These are phyloP conservation scores for Chalciporus sp. DNA, from an alignment of 1,284 basidiomycete genomes.

Conservation along the genomic window DNA sequence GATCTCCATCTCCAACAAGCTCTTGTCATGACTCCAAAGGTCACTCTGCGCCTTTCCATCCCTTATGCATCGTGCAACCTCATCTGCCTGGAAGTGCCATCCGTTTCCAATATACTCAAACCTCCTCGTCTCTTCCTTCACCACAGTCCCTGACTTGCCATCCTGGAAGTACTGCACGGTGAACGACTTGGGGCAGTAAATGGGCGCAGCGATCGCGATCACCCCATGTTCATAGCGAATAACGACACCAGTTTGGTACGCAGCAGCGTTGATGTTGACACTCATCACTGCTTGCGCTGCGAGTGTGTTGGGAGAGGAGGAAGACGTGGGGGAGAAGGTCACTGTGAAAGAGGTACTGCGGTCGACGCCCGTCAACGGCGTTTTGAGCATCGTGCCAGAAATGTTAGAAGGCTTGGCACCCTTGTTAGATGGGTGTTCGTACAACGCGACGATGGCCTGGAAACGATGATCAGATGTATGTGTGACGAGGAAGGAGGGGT, in stretches of 20 bases:
- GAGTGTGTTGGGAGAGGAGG: slow-evolving; percentile 41
- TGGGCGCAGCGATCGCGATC: slow-evolving; percentile 63
- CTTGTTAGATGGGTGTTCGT: slow-evolving; percentile 76
- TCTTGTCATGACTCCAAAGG: slow-evolving; percentile 77
- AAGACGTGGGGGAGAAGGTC: slow-evolving; percentile 54
- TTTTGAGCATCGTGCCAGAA: slow-evolving; percentile 69
- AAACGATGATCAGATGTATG: slow-evolving; percentile 11
- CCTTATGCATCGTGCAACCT: slow-evolving; percentile 78
- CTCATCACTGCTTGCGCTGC: slow-evolving; percentile 68
- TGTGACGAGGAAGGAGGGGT: background rate
- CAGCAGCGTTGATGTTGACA: slow-evolving; percentile 58
- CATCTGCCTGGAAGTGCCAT: slow-evolving; percentile 81
- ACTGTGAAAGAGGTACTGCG: slow-evolving; percentile 76
- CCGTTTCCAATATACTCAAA: slow-evolving; percentile 64
- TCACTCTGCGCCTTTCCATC: slow-evolving; percentile 78
- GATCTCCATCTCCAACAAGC: slow-evolving; percentile 74
- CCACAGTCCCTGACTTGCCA: slow-evolving; percentile 48
- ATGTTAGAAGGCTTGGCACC: slow-evolving; percentile 56
- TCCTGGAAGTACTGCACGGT: slow-evolving; percentile 62
- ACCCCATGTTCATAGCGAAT: slow-evolving; percentile 72
- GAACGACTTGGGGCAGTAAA: slow-evolving; percentile 65
- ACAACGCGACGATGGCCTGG: slow-evolving; percentile 76
- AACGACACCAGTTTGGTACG: slow-evolving; percentile 50
- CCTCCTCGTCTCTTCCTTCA: slow-evolving; percentile 54
- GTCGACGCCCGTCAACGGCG: slow-evolving; percentile 79